Conservation (phyloP, 192 early-diverging fungal species). For the Backusella parvicylindrica region DNA sequence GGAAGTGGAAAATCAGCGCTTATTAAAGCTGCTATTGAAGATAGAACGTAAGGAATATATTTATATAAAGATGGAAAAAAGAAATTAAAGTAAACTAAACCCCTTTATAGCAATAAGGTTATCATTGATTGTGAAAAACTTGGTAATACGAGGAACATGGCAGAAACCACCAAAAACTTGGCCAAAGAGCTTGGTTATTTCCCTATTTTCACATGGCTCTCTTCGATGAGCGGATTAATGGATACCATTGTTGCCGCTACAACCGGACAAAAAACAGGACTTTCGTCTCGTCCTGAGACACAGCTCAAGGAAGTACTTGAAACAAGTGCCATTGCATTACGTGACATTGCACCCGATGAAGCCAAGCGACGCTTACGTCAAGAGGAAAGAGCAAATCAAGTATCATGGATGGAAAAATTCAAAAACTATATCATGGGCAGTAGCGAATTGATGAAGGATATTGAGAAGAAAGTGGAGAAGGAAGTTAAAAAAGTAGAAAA, state of each 20-base stretch:
- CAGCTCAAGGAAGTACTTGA: conserved; percentile 87
- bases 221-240: conserved; percentile 66
- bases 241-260: conserved; percentile 87
- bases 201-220: conserved; percentile 84
- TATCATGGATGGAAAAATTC: not conserved
- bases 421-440: not conserved
- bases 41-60: conserved; percentile 48
- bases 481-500: conserved; percentile 24
- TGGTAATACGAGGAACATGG: conserved; percentile 65
- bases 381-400: conserved; percentile 10
- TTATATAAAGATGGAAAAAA: not conserved
- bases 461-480: conserved; percentile 20
- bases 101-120: conserved; percentile 53
- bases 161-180: conserved; percentile 70
- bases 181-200: conserved; percentile 89
- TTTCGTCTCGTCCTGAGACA: conserved; percentile 78
- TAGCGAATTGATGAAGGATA: not conserved
- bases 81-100: not conserved
- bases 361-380: not conserved
- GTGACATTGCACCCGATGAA: conserved; percentile 44
- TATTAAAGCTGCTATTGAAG: conserved; percentile 64
- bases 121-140: conserved; percentile 80
- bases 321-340: conserved; percentile 68
- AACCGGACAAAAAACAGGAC: conserved; percentile 84
- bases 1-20: conserved; percentile 80